Conservation (phyloP, 768 basidiomycete species). For the Phylloporus scabripes region DNA sequence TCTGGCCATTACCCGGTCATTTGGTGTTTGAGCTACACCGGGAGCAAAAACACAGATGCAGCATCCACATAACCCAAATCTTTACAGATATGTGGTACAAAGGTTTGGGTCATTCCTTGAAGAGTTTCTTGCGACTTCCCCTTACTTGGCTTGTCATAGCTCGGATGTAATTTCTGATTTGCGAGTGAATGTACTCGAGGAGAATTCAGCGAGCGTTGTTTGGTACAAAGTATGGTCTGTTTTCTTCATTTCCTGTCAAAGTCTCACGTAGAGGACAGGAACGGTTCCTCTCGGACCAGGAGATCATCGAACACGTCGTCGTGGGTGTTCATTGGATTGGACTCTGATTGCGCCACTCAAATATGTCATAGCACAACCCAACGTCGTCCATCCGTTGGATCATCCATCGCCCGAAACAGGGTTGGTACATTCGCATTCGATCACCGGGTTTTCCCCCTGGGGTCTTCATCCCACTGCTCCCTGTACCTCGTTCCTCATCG, state of each 20-base stretch:
- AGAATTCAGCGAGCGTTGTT: conserved; percentile 50
- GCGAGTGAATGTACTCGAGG: conserved; percentile 58
- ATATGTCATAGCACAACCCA: conserved; percentile 51
- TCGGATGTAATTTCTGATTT: conserved; percentile 71
- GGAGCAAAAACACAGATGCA: conserved; percentile 14
- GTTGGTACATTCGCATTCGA: conserved; percentile 80
- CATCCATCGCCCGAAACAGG: conserved; percentile 72
- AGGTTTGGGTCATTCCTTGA: conserved; percentile 16
- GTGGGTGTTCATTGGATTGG: conserved; percentile 37
- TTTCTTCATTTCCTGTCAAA: background rate
- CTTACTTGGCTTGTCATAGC: conserved; percentile 32
- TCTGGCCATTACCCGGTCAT: background rate
- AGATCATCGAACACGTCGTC: conserved; percentile 70
- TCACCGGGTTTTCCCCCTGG: conserved; percentile 64
- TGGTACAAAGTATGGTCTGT: conserved; percentile 64
- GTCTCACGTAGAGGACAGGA: conserved; percentile 44
- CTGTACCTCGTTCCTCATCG: conserved; percentile 42
- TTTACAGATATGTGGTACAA: conserved; percentile 29
- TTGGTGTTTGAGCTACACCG: background rate
- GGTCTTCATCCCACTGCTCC: conserved; percentile 50
- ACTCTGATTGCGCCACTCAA: background rate
- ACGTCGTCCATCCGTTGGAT: conserved; percentile 64
- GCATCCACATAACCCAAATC: conserved; percentile 24
- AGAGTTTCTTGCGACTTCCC: background rate
- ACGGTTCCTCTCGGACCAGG: conserved; percentile 64